phyloP scores from a whole-genome alignment of 2,329 filamentous ascomycete genomes.

The Paecilomyces sp. region DNA sequence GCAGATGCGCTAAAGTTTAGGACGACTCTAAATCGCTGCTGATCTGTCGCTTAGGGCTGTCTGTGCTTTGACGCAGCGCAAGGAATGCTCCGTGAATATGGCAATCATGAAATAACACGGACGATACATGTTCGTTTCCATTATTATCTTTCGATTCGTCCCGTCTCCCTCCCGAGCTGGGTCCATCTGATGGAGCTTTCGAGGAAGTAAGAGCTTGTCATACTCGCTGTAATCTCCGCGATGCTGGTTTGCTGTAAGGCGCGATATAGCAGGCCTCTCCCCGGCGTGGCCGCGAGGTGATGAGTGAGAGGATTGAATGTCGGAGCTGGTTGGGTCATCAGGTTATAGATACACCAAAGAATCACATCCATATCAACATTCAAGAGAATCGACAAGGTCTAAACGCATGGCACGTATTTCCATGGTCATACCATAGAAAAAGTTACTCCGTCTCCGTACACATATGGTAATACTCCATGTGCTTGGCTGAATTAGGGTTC shows the following conservation, averaged over 20 bases:
- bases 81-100: not conserved
- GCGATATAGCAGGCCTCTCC: not conserved
- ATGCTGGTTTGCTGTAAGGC: not conserved
- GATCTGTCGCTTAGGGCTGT: not conserved
- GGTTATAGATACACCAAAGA: not conserved
- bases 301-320: not conserved
- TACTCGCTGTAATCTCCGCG: not conserved
- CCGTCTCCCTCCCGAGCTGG: not conserved
- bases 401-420: not conserved
- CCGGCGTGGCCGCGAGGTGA: not conserved
- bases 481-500: too few species aligned
- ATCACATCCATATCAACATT: not conserved
- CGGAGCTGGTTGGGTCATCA: not conserved
- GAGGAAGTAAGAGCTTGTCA: not conserved
- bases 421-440: not conserved
- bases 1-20: not conserved
- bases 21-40: not conserved
- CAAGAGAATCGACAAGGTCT: not conserved
- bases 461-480: not conserved
- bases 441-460: not conserved
- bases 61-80: not conserved
- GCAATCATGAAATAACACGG: not conserved
- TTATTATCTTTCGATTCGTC: not conserved
- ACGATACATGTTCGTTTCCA: not conserved
- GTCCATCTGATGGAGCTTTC: not conserved